Evolutionary conservation across 1,139 yeast genomes (phyloP).

Genomic region (Geotrichum carabidarum): DNA sequence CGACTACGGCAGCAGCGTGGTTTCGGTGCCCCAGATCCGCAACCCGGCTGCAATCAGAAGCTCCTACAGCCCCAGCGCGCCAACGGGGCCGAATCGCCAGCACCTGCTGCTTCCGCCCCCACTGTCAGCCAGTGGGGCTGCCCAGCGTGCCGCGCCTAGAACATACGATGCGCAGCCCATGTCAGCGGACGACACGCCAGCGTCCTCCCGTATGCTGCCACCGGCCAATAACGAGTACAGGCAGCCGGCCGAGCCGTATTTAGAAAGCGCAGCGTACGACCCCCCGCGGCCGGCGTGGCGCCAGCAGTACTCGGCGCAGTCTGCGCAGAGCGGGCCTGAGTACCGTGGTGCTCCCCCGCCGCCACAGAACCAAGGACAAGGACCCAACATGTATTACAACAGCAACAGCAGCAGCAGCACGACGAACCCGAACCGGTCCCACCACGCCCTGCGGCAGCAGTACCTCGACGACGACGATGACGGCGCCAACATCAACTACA

Average conservation of each 20-base stretch:
- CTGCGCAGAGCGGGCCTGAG: neutral
- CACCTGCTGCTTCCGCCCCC: neutral
- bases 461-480: slow-evolving; percentile 11
- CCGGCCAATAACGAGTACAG: neutral
- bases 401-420: neutral
- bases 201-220: neutral
- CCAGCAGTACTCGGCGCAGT: neutral
- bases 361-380: neutral
- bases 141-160: neutral
- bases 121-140: neutral
- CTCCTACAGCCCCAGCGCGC: slow-evolving; percentile 1
- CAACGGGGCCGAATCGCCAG: neutral
- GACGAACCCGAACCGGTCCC: neutral
- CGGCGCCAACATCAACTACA: neutral
- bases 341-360: neutral
- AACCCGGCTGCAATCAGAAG: slow-evolving; percentile 5
- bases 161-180: neutral
- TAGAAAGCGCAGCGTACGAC: neutral
- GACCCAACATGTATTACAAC: neutral
- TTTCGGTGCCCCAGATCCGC: slow-evolving; percentile 9
- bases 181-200: neutral
- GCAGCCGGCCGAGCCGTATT: neutral
- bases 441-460: slow-evolving; percentile 7
- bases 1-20: slow-evolving; percentile 8
- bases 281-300: slow-evolving; percentile 2